Percentiles rank a stretch among this genome's conserved stretches.
These are phyloP conservation scores for Amorphotheca resinae DNA, from an alignment of 495 filamentous ascomycete genomes.

Conservation along the genomic window DNA sequence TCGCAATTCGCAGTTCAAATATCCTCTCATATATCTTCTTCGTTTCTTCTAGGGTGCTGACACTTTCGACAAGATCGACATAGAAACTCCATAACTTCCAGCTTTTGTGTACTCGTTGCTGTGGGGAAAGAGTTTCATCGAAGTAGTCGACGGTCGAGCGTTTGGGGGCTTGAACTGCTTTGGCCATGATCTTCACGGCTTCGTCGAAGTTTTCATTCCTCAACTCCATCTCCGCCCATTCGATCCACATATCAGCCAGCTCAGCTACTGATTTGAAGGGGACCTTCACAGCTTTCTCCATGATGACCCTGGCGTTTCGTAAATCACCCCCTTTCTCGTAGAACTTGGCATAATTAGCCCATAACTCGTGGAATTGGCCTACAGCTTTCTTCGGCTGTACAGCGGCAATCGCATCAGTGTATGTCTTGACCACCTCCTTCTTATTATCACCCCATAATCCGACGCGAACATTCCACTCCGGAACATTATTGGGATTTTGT, in stretches of 20 bases:
- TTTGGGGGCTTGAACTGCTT: conserved; percentile 90
- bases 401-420: conserved; percentile 84
- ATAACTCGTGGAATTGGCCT: conserved; percentile 87
- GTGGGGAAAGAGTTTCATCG: conserved; percentile 85
- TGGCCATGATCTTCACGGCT: conserved; percentile 91
- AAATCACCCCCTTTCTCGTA: conserved; percentile 87
- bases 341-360: conserved; percentile 96
- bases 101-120: conserved; percentile 95
- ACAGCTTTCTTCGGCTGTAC: conserved; percentile 92
- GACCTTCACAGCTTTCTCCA: conserved; percentile 96
- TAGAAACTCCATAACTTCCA: conserved; percentile 99
- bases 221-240: conserved; percentile 97
- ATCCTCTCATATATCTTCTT: conserved; percentile 91
- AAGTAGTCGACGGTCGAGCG: conserved; percentile 95
- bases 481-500: conserved; percentile 93
- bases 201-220: conserved; percentile 92
- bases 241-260: conserved; percentile 95
- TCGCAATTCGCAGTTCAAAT: conserved; percentile 96
- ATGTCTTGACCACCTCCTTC: conserved; percentile 82
- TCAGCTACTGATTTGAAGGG: conserved; percentile 92
- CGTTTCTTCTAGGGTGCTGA: conserved; percentile 83
- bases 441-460: conserved; percentile 93
- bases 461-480: conserved; percentile 94
- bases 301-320: conserved; percentile 73
- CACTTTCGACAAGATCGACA: conserved; percentile 93